Evolutionary conservation across 169 alveolate genomes (phyloP).

Genomic region (Plasmodium gallinaceum): DNA sequence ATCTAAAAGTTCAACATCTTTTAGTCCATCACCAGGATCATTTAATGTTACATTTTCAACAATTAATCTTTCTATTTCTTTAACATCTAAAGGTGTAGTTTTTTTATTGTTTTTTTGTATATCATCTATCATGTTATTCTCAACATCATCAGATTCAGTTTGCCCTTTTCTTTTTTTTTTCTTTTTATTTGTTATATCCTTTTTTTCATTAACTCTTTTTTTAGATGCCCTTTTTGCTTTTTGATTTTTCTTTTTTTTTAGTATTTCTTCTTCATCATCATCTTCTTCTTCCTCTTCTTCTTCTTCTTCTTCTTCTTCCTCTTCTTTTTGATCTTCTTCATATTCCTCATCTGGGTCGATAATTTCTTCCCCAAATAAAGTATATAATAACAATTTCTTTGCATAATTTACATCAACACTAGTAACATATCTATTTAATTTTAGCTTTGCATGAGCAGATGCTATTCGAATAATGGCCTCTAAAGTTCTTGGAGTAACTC

Average conservation of each 20-base stretch:
- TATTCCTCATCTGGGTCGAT: slow-evolving; percentile 57
- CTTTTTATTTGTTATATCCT: slow-evolving; percentile 30
- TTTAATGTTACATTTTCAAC: slow-evolving; percentile 67
- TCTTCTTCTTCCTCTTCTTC: slow-evolving; percentile 26
- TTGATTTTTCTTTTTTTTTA: slow-evolving; percentile 1
- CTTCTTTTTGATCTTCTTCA: slow-evolving; percentile 41
- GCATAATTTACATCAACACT: slow-evolving; percentile 86
- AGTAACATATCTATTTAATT: slow-evolving; percentile 87
- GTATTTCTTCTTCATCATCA: slow-evolving; percentile 36
- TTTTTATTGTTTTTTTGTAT: background rate
- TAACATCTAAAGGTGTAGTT: slow-evolving; percentile 11
- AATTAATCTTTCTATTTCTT: slow-evolving; percentile 46
- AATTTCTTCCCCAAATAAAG: slow-evolving; percentile 87
- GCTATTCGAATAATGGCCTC: slow-evolving; percentile 93
- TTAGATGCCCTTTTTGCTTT: slow-evolving; percentile 14
- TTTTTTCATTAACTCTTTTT: slow-evolving; percentile 43
- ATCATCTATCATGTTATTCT: slow-evolving; percentile 20
- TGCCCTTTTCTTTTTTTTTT: slow-evolving; percentile 16
- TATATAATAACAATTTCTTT: slow-evolving; percentile 86
- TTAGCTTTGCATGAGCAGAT: slow-evolving; percentile 91
- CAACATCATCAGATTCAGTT: slow-evolving; percentile 9
- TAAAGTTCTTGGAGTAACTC: slow-evolving; percentile 89
- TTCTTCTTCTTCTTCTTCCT: slow-evolving; percentile 23
- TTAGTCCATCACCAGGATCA: slow-evolving; percentile 76
- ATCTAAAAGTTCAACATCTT: slow-evolving; percentile 80